Evolutionary conservation across 352 stramenopile species (phyloP).

Genomic region (Pythium myriotylum): DNA sequence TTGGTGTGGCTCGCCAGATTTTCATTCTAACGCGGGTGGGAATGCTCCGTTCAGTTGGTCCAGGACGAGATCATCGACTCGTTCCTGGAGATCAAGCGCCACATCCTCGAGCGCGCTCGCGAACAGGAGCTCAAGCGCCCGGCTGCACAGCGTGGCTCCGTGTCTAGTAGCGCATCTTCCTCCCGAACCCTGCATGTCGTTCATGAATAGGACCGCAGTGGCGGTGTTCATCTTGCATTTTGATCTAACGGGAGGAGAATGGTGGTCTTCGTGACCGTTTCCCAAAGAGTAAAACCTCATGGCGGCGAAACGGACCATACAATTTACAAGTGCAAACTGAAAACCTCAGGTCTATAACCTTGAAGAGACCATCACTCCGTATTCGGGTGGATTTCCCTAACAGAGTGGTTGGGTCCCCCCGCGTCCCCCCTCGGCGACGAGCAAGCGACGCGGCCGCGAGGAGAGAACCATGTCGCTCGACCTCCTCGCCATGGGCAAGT

Average conservation of each 20-base stretch:
- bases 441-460: constrained; percentile 1
- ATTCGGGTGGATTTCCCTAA: constrained; percentile 25
- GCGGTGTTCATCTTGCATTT: neutral
- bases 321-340: neutral
- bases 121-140: constrained; percentile 47
- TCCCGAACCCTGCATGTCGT: constrained; percentile 19
- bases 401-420: constrained; percentile 27
- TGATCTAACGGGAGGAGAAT: constrained; percentile 9
- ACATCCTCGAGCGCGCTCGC: constrained; percentile 70
- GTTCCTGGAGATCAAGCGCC: constrained; percentile 87
- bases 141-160: constrained; percentile 3
- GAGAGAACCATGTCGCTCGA: constrained; percentile 62
- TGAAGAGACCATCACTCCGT: constrained; percentile 34
- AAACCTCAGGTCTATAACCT: constrained; percentile 31
- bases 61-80: constrained; percentile 88
- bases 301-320: constrained; percentile 25
- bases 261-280: constrained; percentile 31
- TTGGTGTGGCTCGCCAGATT: neutral
- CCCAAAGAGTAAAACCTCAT: constrained; percentile 23
- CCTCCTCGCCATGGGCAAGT: constrained; percentile 80
- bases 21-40: neutral
- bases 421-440: constrained; percentile 17
- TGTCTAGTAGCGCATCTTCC: constrained; percentile 5
- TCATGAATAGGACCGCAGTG: constrained; percentile 13
- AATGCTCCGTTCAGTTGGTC: constrained; percentile 44